A percentile compares a stretch with the other conserved stretches of the same genome.
These are phyloP conservation scores for Suillus occidentalis DNA, from an alignment of 768 basidiomycete genomes.

Conservation along the genomic window DNA sequence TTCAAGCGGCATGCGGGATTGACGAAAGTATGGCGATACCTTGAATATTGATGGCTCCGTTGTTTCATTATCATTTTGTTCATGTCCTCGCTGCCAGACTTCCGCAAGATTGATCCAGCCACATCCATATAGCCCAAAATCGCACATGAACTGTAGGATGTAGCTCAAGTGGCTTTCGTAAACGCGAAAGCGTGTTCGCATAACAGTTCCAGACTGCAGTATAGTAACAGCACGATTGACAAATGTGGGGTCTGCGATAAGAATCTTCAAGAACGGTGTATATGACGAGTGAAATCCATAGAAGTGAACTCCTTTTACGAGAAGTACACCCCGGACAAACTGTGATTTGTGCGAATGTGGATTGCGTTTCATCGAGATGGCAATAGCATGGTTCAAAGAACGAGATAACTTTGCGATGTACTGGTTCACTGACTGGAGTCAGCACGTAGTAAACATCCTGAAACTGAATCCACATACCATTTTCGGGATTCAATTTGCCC, in stretches of 20 bases:
- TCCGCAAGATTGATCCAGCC: conserved; percentile 80
- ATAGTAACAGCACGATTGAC: conserved; percentile 73
- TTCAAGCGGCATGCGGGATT: conserved; percentile 75
- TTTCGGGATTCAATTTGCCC: conserved; percentile 59
- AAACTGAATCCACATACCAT: conserved; percentile 47
- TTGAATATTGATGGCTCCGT: conserved; percentile 34
- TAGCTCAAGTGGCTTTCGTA: conserved; percentile 93
- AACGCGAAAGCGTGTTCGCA: conserved; percentile 73
- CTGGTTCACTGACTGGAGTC: conserved; percentile 53
- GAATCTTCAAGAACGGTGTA: conserved; percentile 86
- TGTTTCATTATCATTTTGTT: conserved; percentile 21
- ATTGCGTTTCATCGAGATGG: conserved; percentile 74
- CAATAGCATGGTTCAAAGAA: conserved; percentile 86
- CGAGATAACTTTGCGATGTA: conserved; percentile 69
- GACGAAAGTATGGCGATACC: conserved; percentile 59
- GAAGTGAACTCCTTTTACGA: conserved; percentile 94
- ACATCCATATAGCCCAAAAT: conserved; percentile 94
- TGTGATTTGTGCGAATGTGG: conserved; percentile 56
- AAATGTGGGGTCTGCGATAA: conserved; percentile 67
- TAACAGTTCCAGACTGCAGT: conserved; percentile 78
- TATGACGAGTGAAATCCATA: conserved; percentile 91
- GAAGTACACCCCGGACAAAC: conserved; percentile 71
- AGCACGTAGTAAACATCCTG: not conserved
- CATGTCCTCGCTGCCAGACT: conserved; percentile 56
- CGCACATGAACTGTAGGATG: conserved; percentile 88